Evolutionary conservation across 2,329 filamentous ascomycete genomes (phyloP).

Genomic region (Nemania sp.): DNA sequence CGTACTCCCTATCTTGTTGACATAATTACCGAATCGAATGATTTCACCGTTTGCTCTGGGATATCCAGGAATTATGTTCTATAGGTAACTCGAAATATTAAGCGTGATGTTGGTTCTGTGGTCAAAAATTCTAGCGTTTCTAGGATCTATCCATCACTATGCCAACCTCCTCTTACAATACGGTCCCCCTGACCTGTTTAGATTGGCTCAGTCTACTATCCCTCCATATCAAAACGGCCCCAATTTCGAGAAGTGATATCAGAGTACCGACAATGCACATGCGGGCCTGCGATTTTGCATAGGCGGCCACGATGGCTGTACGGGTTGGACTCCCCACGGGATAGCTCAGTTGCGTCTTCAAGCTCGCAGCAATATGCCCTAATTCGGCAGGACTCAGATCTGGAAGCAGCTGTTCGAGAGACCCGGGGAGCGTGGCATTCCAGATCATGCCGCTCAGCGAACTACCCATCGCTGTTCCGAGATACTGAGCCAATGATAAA

Average conservation of each 20-base stretch:
- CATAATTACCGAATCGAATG: neutral
- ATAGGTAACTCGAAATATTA: neutral
- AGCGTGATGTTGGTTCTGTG: no score
- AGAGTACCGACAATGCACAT: constrained; percentile 44
- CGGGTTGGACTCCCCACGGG: constrained; percentile 40
- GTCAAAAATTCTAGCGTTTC: neutral
- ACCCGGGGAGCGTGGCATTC: constrained; percentile 43
- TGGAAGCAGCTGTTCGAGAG: constrained; percentile 37
- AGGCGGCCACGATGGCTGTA: constrained; percentile 43
- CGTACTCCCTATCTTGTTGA: constrained; percentile 6
- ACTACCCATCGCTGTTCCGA: constrained; percentile 47
- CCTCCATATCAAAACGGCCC: constrained; percentile 41
- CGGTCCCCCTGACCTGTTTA: constrained; percentile 42
- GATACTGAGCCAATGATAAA: constrained; percentile 44
- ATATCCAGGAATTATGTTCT: neutral
- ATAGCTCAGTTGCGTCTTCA: constrained; percentile 45
- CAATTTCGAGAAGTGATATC: constrained; percentile 39
- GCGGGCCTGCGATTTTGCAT: constrained; percentile 43
- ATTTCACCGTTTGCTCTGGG: neutral
- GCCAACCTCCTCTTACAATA: constrained; percentile 31
- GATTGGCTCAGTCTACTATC: constrained; percentile 40
- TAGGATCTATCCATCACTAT: neutral
- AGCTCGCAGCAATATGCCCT: constrained; percentile 38
- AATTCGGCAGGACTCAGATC: constrained; percentile 34
- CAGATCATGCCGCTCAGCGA: constrained; percentile 52